These are phyloP conservation scores for Ulota crispa DNA, from an alignment of 225 moss, liverwort and hornwort species.

Conservation along the genomic window DNA sequence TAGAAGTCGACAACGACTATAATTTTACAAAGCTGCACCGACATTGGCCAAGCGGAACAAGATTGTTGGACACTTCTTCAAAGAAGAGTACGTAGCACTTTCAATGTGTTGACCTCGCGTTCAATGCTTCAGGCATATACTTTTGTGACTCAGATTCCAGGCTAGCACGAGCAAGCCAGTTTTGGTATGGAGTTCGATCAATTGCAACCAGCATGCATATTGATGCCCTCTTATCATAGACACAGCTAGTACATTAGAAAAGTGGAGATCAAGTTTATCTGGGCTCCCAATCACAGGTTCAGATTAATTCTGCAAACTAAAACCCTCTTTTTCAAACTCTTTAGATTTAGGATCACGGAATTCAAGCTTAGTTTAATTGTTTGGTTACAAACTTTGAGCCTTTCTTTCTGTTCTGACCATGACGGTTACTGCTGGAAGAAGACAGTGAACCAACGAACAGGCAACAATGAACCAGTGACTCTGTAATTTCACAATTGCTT, in stretches of 20 bases:
- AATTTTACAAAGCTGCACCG: neutral
- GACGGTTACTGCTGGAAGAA: slow-evolving; percentile 12
- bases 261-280: slow-evolving; percentile 1
- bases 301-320: neutral
- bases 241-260: neutral
- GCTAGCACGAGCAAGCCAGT: slow-evolving; percentile 1
- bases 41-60: neutral
- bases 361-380: neutral
- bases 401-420: neutral
- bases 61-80: neutral
- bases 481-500: slow-evolving; percentile 11
- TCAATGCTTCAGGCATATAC: slow-evolving; percentile 14
- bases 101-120: neutral
- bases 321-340: neutral
- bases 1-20: neutral
- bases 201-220: neutral
- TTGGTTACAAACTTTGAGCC: neutral
- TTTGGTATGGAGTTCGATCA: slow-evolving; percentile 23
- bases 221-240: neutral
- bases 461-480: neutral
- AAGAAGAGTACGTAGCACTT: neutral
- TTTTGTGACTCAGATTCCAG: slow-evolving; percentile 12
- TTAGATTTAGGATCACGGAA: neutral
- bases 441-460: neutral
- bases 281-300: neutral